Evolutionary conservation across 2,329 filamentous ascomycete genomes (phyloP).

Genomic region (Macroventuria anomochaeta): DNA sequence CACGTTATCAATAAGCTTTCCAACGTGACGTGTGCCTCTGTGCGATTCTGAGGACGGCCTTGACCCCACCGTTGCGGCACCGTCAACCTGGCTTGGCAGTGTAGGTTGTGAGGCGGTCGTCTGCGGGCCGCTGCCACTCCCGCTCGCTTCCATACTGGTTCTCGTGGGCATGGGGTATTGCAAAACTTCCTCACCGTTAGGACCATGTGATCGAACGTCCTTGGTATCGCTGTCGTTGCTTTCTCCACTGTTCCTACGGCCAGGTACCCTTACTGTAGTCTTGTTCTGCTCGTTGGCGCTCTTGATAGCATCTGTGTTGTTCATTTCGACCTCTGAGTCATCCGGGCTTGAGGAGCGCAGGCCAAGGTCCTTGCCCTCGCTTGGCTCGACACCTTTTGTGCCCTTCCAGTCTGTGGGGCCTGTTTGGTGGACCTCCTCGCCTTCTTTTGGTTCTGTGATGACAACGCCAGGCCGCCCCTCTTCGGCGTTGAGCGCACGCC

Average conservation of each 20-base stretch:
- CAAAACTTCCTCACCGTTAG: slow-evolving; percentile 41
- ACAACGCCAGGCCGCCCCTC: slow-evolving; percentile 50
- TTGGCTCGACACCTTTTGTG: slow-evolving; percentile 46
- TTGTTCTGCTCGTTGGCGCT: slow-evolving; percentile 47
- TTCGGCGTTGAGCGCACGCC: slow-evolving; percentile 62
- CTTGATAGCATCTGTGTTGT: slow-evolving; percentile 73
- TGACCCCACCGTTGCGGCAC: slow-evolving; percentile 1
- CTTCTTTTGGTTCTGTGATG: slow-evolving; percentile 69
- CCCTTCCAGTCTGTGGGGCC: slow-evolving; percentile 78
- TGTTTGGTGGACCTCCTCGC: slow-evolving; percentile 73
- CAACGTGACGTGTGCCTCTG: slow-evolving; percentile 21
- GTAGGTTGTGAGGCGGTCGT: slow-evolving; percentile 20
- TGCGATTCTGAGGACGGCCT: slow-evolving; percentile 27
- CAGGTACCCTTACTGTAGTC: slow-evolving; percentile 35
- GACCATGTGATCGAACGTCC: slow-evolving; percentile 50
- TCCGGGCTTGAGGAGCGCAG: slow-evolving; percentile 67
- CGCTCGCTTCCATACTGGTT: slow-evolving; percentile 22
- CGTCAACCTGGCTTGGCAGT: slow-evolving; percentile 26
- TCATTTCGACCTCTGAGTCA: slow-evolving; percentile 67
- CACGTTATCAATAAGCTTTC: slow-evolving; percentile 33
- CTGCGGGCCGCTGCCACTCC: slow-evolving; percentile 24
- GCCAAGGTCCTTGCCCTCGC: slow-evolving; percentile 69
- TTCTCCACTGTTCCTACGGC: slow-evolving; percentile 38
- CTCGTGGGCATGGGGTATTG: slow-evolving; percentile 33
- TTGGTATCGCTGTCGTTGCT: slow-evolving; percentile 44